Percentiles rank a stretch among this genome's conserved stretches.
Evolutionary conservation across 495 filamentous ascomycete genomes (phyloP).

Genomic region (Pyronema omphalodes): DNA sequence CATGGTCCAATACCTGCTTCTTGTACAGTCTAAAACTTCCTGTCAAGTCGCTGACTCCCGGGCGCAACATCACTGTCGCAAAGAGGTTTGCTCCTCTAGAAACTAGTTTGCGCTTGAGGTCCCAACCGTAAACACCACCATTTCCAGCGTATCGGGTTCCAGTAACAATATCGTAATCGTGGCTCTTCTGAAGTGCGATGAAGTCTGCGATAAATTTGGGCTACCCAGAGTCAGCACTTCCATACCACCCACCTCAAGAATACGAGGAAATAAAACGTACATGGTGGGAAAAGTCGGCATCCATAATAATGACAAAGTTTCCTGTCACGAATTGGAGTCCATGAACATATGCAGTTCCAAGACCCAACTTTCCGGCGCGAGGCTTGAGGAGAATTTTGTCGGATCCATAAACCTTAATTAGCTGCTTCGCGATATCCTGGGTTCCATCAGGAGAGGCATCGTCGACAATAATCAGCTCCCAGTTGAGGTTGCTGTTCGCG

Average conservation of each 20-base stretch:
- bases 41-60: conserved; percentile 91
- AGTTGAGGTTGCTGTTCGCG: conserved; percentile 60
- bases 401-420: conserved; percentile 59
- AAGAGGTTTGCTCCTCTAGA: conserved; percentile 84
- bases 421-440: conserved; percentile 70
- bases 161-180: conserved; percentile 85
- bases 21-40: conserved; percentile 91
- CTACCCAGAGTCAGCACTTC: conserved; percentile 4
- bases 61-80: conserved; percentile 80
- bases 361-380: conserved; percentile 81
- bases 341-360: conserved; percentile 94
- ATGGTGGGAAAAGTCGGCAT: conserved; percentile 97
- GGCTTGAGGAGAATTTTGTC: conserved; percentile 65
- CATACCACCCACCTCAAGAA: background rate
- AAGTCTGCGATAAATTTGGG: conserved; percentile 24
- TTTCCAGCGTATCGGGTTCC: conserved; percentile 81
- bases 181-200: conserved; percentile 25
- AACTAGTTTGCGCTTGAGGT: conserved; percentile 88
- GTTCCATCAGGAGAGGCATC: conserved; percentile 95
- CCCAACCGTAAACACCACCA: conserved; percentile 94
- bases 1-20: conserved; percentile 69
- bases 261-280: conserved; percentile 18
- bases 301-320: conserved; percentile 98
- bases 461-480: conserved; percentile 89
- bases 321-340: conserved; percentile 72